Base-by-base conservation (phyloP, 1,139 yeast species). In the Candida dubliniensis region DNA sequence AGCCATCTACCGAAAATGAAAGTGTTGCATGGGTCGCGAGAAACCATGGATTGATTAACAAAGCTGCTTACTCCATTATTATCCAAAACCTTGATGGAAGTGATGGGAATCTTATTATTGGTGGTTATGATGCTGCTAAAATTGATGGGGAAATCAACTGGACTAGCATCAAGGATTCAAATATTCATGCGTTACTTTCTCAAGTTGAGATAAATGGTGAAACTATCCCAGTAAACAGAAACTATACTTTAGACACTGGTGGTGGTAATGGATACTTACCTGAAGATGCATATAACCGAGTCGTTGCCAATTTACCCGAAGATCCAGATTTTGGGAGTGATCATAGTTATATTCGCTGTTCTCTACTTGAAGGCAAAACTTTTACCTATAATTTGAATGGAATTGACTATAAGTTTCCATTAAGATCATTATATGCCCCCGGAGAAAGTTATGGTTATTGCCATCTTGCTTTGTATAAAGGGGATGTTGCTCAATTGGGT, bases 71-170 rank as follows among this genome's bases (percentile, higher is more conserved):
- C 32, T 43, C 45, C 1, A 18, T 38, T 10, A 35, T 29, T 30
- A 13, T 38, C 15, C 15, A 34, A 4, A 26, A 32, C 13, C 31
- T 15, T 4, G 29, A 26, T 13, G 40, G 31, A 12, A 11, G n/a
- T 13, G 8, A 8, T 9, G 44, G 44, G 10, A 9, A 11, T 5
- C 35, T 42, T 6, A n/a, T 42, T 14, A n/a, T 43, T 18, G 46
- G 46, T 32, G 46, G 43, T 23, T 33, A 39, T 25, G 46, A 43
- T 40, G 32, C 41, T 33, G 46, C 43, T 12, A 43, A 43, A 37
- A 2, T 32, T 14, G 24, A 40, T 23, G 38, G 41, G 8, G 43
- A 40, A 2, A 23, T 43, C 26, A 24, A 34, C 11, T 45, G 47
- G 47, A 14, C 13, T 8, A 36, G 38, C 18, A 41, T 37, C 14